A percentile compares a stretch with the other conserved stretches of the same genome.
Conservation (phyloP, 78 protist species). For the Acrasis kona region DNA sequence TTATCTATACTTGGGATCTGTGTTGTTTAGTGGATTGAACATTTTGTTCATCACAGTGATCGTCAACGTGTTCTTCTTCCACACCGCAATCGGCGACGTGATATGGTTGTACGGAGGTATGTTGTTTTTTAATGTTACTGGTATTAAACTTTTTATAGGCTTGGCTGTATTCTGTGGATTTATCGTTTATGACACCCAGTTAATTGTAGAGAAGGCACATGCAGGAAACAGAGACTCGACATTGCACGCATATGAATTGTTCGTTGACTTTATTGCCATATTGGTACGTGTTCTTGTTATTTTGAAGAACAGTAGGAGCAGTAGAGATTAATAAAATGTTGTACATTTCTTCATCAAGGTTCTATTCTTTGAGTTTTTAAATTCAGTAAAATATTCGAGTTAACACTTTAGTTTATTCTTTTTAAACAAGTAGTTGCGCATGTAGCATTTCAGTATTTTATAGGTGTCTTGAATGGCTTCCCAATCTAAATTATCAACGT, state of each 20-base stretch:
- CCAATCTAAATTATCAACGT: not conserved
- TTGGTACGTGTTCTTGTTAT: conserved; percentile 42
- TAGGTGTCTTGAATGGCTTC: not conserved
- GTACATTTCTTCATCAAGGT: too few species aligned
- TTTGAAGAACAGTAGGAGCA: conserved; percentile 6
- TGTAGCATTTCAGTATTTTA: not conserved
- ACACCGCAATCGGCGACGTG: too few species aligned
- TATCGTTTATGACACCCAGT: conserved; percentile 52
- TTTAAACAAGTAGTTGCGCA: too few species aligned
- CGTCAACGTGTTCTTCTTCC: conserved; percentile 31
- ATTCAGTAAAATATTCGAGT: too few species aligned
- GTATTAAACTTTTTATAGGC: conserved; percentile 33
- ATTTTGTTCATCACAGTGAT: conserved; percentile 15
- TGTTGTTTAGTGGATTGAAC: conserved; percentile 18
- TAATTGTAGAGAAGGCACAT: conserved; percentile 36
- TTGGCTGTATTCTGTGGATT: conserved; percentile 37
- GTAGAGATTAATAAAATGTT: too few species aligned
- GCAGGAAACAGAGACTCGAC: conserved; percentile 27
- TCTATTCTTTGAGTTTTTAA: too few species aligned
- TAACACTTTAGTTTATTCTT: too few species aligned
- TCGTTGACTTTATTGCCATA: conserved; percentile 46
- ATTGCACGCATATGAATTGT: conserved; percentile 28
- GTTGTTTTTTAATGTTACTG: too few species aligned
- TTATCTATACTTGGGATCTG: conserved; percentile 26
- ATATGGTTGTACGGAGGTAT: too few species aligned